Evolutionary conservation across 2,329 filamentous ascomycete genomes (phyloP).

Genomic region (Tolypocladium sp.): DNA sequence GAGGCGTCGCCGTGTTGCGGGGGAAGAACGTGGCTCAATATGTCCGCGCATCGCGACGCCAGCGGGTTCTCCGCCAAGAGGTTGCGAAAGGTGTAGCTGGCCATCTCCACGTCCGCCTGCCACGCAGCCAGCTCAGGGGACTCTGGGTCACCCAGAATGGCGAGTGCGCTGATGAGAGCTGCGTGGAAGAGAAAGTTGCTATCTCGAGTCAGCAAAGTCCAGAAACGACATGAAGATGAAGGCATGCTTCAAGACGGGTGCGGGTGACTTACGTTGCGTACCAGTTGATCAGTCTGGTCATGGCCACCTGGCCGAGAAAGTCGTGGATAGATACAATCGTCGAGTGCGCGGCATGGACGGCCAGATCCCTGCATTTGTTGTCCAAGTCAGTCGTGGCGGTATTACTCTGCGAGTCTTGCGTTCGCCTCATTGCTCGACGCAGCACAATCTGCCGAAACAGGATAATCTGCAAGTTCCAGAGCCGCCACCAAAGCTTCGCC

Average conservation of each 20-base stretch:
- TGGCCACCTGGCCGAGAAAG: conserved; percentile 10
- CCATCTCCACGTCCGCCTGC: conserved; percentile 18
- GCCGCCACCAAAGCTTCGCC: conserved; percentile 20
- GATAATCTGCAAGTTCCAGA: conserved; percentile 22
- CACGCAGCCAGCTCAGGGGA: conserved; percentile 14
- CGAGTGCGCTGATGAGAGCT: conserved; percentile 17
- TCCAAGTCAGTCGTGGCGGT: conserved; percentile 8
- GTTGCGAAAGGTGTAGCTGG: conserved; percentile 12
- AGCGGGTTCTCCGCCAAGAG: conserved; percentile 13
- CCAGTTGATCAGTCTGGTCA: conserved; percentile 18
- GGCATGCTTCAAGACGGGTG: not conserved
- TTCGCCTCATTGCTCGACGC: conserved; percentile 12
- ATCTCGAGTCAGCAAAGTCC: not conserved
- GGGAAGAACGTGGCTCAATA: conserved; percentile 16
- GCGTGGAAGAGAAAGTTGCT: conserved; percentile 21
- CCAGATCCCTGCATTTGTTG: conserved; percentile 12
- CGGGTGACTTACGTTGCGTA: conserved; percentile 12
- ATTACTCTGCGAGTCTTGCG: conserved; percentile 1
- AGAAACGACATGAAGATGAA: not conserved
- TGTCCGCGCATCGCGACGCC: conserved; percentile 16
- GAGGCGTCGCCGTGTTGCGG: not conserved
- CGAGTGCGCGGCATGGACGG: conserved; percentile 15
- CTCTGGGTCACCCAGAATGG: conserved; percentile 15
- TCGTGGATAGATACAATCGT: conserved; percentile 16
- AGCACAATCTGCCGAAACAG: conserved; percentile 19